Conservation (phyloP, 2,329 filamentous ascomycete genomes). For the Microdochium nivale region DNA sequence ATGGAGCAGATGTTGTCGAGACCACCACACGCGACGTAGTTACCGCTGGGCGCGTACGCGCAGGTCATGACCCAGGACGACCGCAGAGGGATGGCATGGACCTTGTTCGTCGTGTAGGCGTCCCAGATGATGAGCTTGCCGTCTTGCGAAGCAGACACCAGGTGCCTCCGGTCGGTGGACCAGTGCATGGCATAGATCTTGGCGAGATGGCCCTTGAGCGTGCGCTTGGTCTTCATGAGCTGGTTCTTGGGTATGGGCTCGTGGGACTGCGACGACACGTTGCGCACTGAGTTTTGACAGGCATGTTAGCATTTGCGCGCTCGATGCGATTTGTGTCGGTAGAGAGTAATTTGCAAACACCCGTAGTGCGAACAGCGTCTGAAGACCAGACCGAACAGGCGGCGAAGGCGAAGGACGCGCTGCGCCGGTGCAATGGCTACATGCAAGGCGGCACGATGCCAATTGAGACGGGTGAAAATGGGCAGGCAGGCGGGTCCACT, state of each 20-base stretch:
- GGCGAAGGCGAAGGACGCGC: background rate
- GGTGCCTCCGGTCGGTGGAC: slow-evolving; percentile 94
- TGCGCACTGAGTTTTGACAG: slow-evolving; percentile 56
- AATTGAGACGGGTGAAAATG: background rate
- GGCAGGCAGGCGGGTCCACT: slow-evolving; percentile 31
- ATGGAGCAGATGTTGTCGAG: slow-evolving; percentile 99
- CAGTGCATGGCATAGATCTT: slow-evolving; percentile 99
- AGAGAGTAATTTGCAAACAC: background rate
- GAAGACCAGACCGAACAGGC: no score
- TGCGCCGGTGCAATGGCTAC: background rate
- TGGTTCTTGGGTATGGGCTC: slow-evolving; percentile 84
- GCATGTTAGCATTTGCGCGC: background rate
- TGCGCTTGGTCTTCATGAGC: slow-evolving; percentile 95
- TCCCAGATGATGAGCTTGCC: slow-evolving; percentile 99
- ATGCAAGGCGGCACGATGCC: background rate
- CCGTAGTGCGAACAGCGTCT: no score
- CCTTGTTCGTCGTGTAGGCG: slow-evolving; percentile 98
- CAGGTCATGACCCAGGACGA: slow-evolving; percentile 99
- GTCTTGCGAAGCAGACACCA: slow-evolving; percentile 96
- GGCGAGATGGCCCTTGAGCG: slow-evolving; percentile 92
- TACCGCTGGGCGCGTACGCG: slow-evolving; percentile 95
- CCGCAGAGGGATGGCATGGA: slow-evolving; percentile 92
- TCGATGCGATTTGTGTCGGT: background rate
- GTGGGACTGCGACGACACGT: slow-evolving; percentile 86
- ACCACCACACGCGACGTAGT: slow-evolving; percentile 97